Base-by-base conservation (phyloP, 225 moss, liverwort and hornwort genomes). In the Pseudoscleropodium purum region DNA sequence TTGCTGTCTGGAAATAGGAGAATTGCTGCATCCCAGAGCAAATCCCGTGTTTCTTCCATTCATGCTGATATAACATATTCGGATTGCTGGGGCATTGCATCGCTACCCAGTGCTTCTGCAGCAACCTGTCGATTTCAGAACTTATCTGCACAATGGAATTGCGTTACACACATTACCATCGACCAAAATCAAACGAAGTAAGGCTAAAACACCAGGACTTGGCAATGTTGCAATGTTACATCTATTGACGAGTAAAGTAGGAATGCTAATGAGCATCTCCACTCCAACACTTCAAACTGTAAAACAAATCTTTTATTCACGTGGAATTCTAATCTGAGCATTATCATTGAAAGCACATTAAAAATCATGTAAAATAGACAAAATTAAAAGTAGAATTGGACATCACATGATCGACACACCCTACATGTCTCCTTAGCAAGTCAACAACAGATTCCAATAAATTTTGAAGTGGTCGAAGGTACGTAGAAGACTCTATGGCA, bases 1-100 rank as follows among this genome's bases (percentile, higher is more conserved):
- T 79, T 49, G 77, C 34, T 68, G 72, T 65, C 34, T 79, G 69
- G 13, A 92, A 88, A 84, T 87, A 90, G 41, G 57, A 8, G 21
- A 10, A 11, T 29, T n/a, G 72, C 49, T 86, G 30, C 90, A 92
- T 84, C 15, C 82, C 67, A 51, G 90, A 90, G 91, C 90, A 91
- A 36, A 75, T 52, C 25, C 87, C 89, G 72, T 91, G 92, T 75
- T 92, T 91, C 67, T 27, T 66, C 91, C 90, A 91, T 62, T 54
- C 73, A 45, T 87, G 89, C 30, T 13, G 6, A 57, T 88, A 90
- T 57, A 92, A 65, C n/a, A 77, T 64, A 18, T 62, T 64, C 21
- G 75, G 75, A 31, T 41, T 29, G 18, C 47, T 75, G 67, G 92
- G 90, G 77, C 92, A 90, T 60, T 54, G 34, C 76, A 92, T 54